Evolutionary conservation across 2,329 filamentous ascomycete genomes (phyloP).

Genomic region (Alternaria triticimaculans): DNA sequence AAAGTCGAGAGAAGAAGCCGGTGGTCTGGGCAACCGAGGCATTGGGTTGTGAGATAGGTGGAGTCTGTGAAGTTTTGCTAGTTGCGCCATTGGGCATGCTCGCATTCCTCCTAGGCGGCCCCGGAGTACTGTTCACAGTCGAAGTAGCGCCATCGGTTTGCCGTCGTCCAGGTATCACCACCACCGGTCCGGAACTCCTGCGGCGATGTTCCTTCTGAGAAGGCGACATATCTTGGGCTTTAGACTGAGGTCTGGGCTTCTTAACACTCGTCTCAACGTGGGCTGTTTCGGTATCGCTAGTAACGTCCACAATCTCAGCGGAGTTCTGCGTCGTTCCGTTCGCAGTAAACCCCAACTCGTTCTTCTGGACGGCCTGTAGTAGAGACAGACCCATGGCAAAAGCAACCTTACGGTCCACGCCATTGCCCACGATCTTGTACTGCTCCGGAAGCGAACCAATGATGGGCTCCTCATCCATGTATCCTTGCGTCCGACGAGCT

Average conservation of each 20-base stretch:
- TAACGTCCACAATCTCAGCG: accelerated
- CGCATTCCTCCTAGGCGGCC: not conserved
- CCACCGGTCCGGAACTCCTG: not conserved
- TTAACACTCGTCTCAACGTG: not conserved
- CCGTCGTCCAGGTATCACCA: not conserved
- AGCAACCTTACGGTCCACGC: slow-evolving; percentile 72
- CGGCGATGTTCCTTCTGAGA: not conserved
- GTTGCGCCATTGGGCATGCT: not conserved
- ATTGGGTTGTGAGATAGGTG: no score
- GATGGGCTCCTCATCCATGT: slow-evolving; percentile 73
- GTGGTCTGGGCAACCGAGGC: not conserved
- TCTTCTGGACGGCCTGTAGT: slow-evolving; percentile 15
- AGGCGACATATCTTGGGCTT: not conserved
- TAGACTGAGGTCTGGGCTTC: not conserved
- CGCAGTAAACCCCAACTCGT: not conserved
- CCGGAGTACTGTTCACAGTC: no score
- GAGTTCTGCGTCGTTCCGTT: not conserved
- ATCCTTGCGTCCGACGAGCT: slow-evolving; percentile 71
- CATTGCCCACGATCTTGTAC: slow-evolving; percentile 76
- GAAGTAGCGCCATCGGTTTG: not conserved
- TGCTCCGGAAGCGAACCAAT: slow-evolving; percentile 64
- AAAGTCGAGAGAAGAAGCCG: not conserved
- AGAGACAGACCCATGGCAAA: slow-evolving; percentile 70
- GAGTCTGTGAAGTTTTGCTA: not conserved
- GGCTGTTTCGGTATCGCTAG: not conserved